These are phyloP conservation scores for Ocimum tenuiflorum DNA, from an alignment of 257 asterid genomes.

Conservation along the genomic window DNA sequence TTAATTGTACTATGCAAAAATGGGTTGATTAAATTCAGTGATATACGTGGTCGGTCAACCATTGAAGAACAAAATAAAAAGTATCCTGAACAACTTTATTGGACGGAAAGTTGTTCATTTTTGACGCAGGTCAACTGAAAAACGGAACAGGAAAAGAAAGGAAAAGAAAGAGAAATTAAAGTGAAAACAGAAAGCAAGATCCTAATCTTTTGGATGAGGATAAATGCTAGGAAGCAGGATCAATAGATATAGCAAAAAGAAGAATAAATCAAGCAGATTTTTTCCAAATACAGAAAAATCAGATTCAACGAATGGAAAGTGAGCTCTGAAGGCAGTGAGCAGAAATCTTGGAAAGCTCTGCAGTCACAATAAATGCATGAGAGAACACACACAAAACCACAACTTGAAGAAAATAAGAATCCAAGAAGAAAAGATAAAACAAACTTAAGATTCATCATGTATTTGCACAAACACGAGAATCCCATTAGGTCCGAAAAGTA, in stretches of 20 bases:
- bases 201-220: constrained; percentile 3
- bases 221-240: constrained; percentile 14
- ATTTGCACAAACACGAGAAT: constrained; percentile 15
- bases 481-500: constrained; percentile 14
- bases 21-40: neutral
- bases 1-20: neutral
- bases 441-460: neutral
- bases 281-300: constrained; percentile 9
- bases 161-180: neutral
- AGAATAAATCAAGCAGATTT: neutral
- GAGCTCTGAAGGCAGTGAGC: constrained; percentile 5
- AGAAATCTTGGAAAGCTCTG: constrained; percentile 13
- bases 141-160: neutral
- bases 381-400: constrained; percentile 6
- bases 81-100: constrained; percentile 9
- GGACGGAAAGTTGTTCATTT: constrained; percentile 26
- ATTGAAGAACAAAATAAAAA: constrained; percentile 3
- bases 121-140: constrained; percentile 28
- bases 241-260: neutral
- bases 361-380: constrained; percentile 29
- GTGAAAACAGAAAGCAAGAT: constrained; percentile 5
- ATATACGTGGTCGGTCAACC: neutral
- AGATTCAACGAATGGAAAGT: constrained; percentile 15
- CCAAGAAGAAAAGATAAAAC: neutral
- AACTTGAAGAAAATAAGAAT: neutral